These are phyloP conservation scores for Boletus vermiculosoides DNA, from an alignment of 768 basidiomycete species.

Conservation along the genomic window DNA sequence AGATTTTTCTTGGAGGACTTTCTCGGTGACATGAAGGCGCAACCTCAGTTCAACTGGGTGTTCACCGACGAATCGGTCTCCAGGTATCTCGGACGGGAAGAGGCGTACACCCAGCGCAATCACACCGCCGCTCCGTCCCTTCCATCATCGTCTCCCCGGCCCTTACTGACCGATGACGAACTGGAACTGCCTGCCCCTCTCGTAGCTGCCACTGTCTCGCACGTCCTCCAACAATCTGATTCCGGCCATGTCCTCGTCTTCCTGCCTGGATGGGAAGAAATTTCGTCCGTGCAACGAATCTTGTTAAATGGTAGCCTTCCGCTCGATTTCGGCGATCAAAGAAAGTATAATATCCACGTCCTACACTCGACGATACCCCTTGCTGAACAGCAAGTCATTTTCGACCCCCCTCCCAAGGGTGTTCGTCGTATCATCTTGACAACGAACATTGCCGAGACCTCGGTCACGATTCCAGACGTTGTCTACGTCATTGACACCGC, in stretches of 20 bases:
- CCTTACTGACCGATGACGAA: conserved; percentile 43
- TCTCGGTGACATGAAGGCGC: conserved; percentile 45
- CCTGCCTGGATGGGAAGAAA: conserved; percentile 93
- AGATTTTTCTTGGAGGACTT: conserved; percentile 82
- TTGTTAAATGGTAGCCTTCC: conserved; percentile 54
- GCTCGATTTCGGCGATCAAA: conserved; percentile 58
- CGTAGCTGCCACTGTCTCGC: conserved; percentile 76
- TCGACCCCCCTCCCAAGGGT: conserved; percentile 74
- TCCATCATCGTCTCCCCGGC: conserved; percentile 7
- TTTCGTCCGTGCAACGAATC: conserved; percentile 63
- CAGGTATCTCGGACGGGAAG: conserved; percentile 71
- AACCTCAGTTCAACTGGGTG: conserved; percentile 55
- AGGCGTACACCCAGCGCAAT: conserved; percentile 15
- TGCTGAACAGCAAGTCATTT: conserved; percentile 85
- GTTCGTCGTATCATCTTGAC: conserved; percentile 87
- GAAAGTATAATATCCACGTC: conserved; percentile 68
- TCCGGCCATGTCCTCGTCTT: conserved; percentile 91
- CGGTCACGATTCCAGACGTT: conserved; percentile 92
- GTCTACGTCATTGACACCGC: conserved; percentile 92
- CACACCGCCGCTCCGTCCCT: neutral
- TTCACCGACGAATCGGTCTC: conserved; percentile 66
- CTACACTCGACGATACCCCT: conserved; percentile 89
- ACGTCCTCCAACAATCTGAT: conserved; percentile 69
- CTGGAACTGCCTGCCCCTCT: conserved; percentile 79
- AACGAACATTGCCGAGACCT: conserved; percentile 95